Evolutionary conservation across 768 basidiomycete genomes (phyloP).

Genomic region (Suillus brevipes): DNA sequence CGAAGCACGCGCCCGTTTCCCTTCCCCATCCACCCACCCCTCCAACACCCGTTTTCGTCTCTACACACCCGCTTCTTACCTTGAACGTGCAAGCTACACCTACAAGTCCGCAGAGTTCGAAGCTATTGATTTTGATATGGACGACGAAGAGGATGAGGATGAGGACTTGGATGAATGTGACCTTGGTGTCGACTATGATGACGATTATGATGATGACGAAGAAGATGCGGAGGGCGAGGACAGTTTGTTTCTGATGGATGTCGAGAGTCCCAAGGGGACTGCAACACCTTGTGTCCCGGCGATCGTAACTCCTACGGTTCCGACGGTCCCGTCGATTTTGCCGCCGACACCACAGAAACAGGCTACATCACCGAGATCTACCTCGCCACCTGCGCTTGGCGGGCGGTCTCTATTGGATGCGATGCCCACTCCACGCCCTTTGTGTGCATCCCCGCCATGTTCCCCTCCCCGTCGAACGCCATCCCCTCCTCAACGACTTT

Average conservation of each 20-base stretch:
- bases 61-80: conserved; percentile 25
- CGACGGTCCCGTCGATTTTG: neutral
- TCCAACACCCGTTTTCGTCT: conserved; percentile 26
- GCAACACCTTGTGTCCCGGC: neutral
- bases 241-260: neutral
- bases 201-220: conserved; percentile 17
- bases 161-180: conserved; percentile 34
- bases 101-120: conserved; percentile 27
- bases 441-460: neutral
- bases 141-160: conserved; percentile 29
- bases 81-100: conserved; percentile 26
- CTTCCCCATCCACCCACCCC: neutral
- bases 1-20: conserved; percentile 19
- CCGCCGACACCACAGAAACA: neutral
- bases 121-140: conserved; percentile 31
- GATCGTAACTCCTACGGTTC: neutral
- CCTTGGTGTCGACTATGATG: conserved; percentile 10
- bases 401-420: neutral
- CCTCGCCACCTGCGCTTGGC: neutral
- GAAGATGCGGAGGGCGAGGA: conserved; percentile 17
- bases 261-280: neutral
- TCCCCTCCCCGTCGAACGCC: neutral
- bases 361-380: neutral
- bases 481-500: neutral
- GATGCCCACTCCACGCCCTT: neutral